phyloP scores from a whole-genome alignment of 768 basidiomycete genomes.

The Tulasnella sp. region DNA sequence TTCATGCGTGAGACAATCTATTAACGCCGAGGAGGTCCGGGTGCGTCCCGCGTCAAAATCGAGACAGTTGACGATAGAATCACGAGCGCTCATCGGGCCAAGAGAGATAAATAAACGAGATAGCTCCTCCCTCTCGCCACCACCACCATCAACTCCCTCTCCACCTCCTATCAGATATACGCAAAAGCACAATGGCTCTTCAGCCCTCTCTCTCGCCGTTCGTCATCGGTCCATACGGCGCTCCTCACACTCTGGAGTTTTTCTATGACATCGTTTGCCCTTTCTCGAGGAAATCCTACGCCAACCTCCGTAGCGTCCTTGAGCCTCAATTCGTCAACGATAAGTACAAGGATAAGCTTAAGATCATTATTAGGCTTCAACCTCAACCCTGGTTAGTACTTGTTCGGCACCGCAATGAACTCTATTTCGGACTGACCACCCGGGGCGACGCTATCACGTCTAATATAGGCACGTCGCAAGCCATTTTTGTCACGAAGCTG shows the following conservation, averaged over 20 bases:
- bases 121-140: background rate
- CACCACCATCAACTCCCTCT: background rate
- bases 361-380: constrained; percentile 36
- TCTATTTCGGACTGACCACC: constrained; percentile 39
- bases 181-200: constrained; percentile 53
- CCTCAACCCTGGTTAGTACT: constrained; percentile 32
- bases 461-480: constrained; percentile 66
- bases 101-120: background rate
- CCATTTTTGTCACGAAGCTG: constrained; percentile 72
- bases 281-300: constrained; percentile 34
- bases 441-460: constrained; percentile 42
- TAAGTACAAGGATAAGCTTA: constrained; percentile 56
- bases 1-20: background rate
- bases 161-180: background rate
- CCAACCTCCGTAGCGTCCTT: constrained; percentile 52
- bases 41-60: background rate
- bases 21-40: background rate
- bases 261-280: constrained; percentile 88
- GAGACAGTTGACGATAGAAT: background rate
- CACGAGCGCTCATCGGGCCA: background rate
- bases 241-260: constrained; percentile 73
- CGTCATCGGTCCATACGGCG: constrained; percentile 48
- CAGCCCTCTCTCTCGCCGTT: constrained; percentile 64
- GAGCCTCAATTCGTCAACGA: constrained; percentile 38
- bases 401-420: constrained; percentile 30